Evolutionary conservation across 2,329 filamentous ascomycete species (phyloP), one percentile per base, ranked within the genome.

Genomic region (Lachnum nothofagi): DNA sequence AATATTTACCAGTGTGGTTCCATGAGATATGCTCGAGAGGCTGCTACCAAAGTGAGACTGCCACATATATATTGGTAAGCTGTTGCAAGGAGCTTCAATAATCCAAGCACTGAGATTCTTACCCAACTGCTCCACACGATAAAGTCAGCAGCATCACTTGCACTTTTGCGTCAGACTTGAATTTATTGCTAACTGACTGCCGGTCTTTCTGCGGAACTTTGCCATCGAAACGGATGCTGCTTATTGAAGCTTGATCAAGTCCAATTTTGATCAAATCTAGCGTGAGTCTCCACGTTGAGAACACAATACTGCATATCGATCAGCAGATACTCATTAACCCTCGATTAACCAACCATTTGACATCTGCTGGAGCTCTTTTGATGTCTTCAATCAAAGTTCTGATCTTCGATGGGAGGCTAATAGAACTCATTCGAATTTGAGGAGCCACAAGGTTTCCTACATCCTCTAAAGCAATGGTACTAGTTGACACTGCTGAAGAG

Each of bases 151-250:
- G 22, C 23, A 48, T 48, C 16, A 48, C 70, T 0, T 63, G 60
- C 3, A 73, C 56, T 0, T 29, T 46, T 0, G 67, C 60, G 9
- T 77, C 67, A 0, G 42, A 56, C 0, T 62, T 62, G 54, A 78
- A 77, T 3, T 44, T 58, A 0, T 72, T n/a, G n/a, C n/a, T n/a
- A n/a, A n/a, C n/a, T n/a, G n/a, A n/a, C n/a, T n/a, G n/a, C n/a
- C n/a, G n/a, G n/a, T n/a, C n/a, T n/a, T n/a, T n/a, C n/a, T n/a
- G n/a, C n/a, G n/a, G n/a, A n/a, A n/a, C 67, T 34, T 69, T 74
- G 2, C 75, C 74, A 44, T 79, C 76, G 44, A 76, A 73, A 0
- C 75, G 68, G 8, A 71, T 57, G 42, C 44, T 46, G 16, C 9
- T 17, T 6, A 54, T 49, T 8, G 12, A 4, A 3, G 8, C 16